Conservation (phyloP, 768 basidiomycete genomes). For the Boletus tylopilopsis region DNA sequence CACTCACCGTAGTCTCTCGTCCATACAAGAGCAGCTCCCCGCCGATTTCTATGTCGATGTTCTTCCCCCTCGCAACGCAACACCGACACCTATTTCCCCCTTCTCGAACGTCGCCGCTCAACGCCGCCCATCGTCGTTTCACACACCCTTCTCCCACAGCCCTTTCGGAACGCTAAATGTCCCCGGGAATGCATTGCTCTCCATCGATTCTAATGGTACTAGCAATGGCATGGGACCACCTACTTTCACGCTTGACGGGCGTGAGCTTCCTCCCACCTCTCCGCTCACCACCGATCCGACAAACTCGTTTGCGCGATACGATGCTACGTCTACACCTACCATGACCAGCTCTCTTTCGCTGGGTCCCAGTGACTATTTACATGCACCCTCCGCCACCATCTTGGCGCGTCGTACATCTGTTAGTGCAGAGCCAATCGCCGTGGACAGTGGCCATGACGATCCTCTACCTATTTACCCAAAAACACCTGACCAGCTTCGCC, state of each 20-base stretch:
- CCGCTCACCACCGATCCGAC: conserved; percentile 46
- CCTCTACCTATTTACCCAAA: conserved; percentile 77
- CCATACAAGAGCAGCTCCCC: conserved; percentile 50
- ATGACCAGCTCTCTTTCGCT: conserved; percentile 38
- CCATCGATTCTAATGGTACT: conserved; percentile 38
- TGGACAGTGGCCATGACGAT: conserved; percentile 63
- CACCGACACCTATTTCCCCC: conserved; percentile 49
- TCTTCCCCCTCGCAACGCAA: conserved; percentile 31
- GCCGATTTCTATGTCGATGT: conserved; percentile 57
- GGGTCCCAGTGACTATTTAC: conserved; percentile 62
- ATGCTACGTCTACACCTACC: conserved; percentile 41
- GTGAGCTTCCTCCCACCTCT: conserved; percentile 59
- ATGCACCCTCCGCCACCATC: conserved; percentile 69
- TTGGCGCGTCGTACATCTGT: conserved; percentile 92
- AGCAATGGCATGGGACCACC: conserved; percentile 40
- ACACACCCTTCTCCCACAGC: conserved; percentile 50
- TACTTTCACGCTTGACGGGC: conserved; percentile 55
- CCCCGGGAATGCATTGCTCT: conserved; percentile 73
- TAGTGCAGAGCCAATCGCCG: conserved; percentile 92
- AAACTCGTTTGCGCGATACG: conserved; percentile 50
- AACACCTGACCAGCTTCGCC: conserved; percentile 74
- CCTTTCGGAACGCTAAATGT: conserved; percentile 80
- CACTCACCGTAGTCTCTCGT: conserved; percentile 46
- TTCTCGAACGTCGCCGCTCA: conserved; percentile 47
- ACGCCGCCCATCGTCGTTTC: conserved; percentile 52